Evolutionary conservation across 2,329 filamentous ascomycete genomes (phyloP).

Genomic region (Trichoderma guizhouense): DNA sequence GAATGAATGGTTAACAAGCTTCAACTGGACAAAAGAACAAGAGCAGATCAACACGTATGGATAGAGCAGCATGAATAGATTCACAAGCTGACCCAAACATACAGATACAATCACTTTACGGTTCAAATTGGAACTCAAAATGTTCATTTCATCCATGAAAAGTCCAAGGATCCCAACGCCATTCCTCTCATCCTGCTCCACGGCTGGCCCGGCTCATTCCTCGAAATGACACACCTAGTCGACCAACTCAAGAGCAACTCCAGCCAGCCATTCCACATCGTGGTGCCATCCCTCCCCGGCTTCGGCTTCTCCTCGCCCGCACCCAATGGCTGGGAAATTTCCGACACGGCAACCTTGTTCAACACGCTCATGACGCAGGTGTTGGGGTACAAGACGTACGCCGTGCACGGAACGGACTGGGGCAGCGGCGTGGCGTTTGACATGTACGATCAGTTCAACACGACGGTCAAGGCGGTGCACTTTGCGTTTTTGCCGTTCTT

Average conservation of each 20-base stretch:
- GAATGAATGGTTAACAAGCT: slow-evolving; percentile 20
- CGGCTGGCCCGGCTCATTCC: slow-evolving; percentile 35
- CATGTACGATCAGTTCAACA: slow-evolving; percentile 21
- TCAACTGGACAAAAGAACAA: slow-evolving; percentile 24
- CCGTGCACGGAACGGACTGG: slow-evolving; percentile 23
- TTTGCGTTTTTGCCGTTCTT: slow-evolving; percentile 22
- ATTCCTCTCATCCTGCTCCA: slow-evolving; percentile 19
- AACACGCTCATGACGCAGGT: slow-evolving; percentile 36
- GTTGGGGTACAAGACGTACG: slow-evolving; percentile 35
- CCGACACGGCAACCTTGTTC: slow-evolving; percentile 37
- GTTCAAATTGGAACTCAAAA: slow-evolving; percentile 22
- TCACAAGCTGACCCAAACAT: neutral
- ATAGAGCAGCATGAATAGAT: neutral
- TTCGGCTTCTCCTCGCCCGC: slow-evolving; percentile 36
- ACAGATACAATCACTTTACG: slow-evolving; percentile 17
- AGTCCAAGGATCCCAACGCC: slow-evolving; percentile 5
- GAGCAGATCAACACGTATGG: slow-evolving; percentile 21
- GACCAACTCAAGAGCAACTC: slow-evolving; percentile 4
- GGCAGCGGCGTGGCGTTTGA: slow-evolving; percentile 19
- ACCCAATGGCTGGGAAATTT: slow-evolving; percentile 31
- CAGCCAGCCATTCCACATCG: slow-evolving; percentile 22
- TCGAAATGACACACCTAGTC: slow-evolving; percentile 36
- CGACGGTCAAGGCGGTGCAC: slow-evolving; percentile 18
- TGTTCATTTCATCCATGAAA: slow-evolving; percentile 20
- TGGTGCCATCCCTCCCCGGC: slow-evolving; percentile 38